Percentiles rank a stretch among this genome's conserved stretches.
Evolutionary conservation across 768 basidiomycete species (phyloP).

Genomic region (Chalciporus piperatus): DNA sequence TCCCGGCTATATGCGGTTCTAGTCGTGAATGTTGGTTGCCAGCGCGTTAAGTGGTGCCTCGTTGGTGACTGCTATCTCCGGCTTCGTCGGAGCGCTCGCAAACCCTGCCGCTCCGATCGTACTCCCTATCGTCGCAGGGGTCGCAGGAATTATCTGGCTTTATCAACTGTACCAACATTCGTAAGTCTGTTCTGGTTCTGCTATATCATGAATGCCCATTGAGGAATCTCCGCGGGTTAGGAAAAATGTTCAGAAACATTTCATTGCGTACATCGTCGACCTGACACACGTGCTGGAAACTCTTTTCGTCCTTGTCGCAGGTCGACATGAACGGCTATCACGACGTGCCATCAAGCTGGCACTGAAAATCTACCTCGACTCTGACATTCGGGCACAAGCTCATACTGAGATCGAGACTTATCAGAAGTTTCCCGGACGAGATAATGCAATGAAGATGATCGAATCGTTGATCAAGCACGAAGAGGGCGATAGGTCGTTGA

Average conservation of each 20-base stretch:
- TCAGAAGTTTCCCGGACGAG: background rate
- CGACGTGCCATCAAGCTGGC: background rate
- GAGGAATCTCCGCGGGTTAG: background rate
- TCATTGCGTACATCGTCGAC: background rate
- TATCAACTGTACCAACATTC: background rate
- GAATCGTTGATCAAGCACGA: background rate
- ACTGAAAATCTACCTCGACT: background rate
- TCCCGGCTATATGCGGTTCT: too few relatives aligned
- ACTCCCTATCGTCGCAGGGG: background rate
- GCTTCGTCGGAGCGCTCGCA: background rate
- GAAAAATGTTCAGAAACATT: background rate
- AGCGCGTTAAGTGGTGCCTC: background rate
- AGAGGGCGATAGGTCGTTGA: background rate
- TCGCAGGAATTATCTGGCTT: background rate
- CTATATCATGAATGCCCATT: background rate
- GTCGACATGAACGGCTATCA: background rate
- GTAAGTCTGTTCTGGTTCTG: background rate
- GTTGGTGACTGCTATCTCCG: background rate
- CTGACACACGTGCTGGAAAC: background rate
- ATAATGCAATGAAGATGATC: background rate
- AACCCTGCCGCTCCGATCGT: background rate
- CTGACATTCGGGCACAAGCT: background rate
- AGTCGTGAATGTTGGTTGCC: slow-evolving; percentile 33
- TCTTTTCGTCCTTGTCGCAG: background rate
- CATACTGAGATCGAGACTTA: background rate